phyloP scores from a whole-genome alignment of 2,329 filamentous ascomycete species.

The Fusarium verticillioides region DNA sequence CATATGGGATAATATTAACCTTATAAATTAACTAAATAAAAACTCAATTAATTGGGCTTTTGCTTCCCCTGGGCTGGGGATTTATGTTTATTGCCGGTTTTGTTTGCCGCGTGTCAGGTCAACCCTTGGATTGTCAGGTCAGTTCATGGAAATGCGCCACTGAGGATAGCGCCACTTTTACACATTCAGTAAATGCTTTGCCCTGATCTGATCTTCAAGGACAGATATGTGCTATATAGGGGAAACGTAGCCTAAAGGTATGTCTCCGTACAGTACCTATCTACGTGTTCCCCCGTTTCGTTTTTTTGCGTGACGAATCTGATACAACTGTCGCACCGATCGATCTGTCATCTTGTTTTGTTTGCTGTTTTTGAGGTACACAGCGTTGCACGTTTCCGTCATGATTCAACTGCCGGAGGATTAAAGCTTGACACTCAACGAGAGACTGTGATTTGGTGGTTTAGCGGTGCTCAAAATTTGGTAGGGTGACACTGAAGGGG shows the following conservation, averaged over 20 bases:
- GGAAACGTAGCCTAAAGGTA: background rate
- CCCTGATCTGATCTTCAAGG: background rate
- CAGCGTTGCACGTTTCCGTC: background rate
- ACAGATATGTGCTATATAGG: background rate
- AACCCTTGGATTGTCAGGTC: background rate
- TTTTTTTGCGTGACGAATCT: background rate
- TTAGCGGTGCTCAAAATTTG: background rate
- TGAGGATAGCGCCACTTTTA: background rate
- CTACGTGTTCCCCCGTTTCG: background rate
- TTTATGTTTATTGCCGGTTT: background rate
- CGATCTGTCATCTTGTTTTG: slow-evolving; percentile 4
- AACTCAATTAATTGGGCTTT: background rate
- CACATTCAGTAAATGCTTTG: background rate
- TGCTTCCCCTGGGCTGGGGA: background rate
- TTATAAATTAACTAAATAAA: background rate
- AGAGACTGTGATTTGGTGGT: background rate
- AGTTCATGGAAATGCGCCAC: background rate
- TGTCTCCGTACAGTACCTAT: background rate
- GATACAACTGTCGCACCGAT: background rate
- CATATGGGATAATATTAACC: background rate
- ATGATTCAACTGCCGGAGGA: slow-evolving; percentile 24
- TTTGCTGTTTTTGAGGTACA: background rate
- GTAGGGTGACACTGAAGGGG: background rate
- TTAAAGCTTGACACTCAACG: background rate
- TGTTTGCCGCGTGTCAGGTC: background rate